These are phyloP conservation scores for Phlebiopsis flavidoalba DNA, from an alignment of 768 basidiomycete species.

Conservation along the genomic window DNA sequence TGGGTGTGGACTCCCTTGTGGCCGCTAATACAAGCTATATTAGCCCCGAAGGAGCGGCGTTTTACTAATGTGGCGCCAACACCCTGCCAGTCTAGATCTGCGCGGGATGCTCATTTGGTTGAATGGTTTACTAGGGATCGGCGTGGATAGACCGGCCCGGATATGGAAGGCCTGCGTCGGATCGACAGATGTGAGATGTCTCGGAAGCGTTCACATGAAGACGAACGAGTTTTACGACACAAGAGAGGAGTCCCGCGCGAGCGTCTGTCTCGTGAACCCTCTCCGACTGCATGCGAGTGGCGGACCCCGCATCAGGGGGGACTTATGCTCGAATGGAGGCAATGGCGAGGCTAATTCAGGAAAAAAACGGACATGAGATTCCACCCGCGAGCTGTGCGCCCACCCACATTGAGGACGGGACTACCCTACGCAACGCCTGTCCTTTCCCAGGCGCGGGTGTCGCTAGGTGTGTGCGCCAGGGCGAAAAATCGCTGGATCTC, in stretches of 20 bases:
- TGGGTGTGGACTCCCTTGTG: neutral
- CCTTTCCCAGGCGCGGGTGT: neutral
- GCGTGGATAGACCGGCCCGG: neutral
- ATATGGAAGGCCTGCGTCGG: neutral
- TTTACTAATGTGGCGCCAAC: neutral
- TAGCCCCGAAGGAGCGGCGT: neutral
- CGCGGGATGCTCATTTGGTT: neutral
- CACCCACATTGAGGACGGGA: no score
- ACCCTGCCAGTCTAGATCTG: neutral
- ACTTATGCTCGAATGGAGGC: neutral
- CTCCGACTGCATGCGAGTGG: neutral
- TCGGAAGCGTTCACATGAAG: neutral
- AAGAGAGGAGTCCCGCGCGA: neutral
- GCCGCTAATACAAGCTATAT: neutral
- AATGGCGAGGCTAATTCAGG: neutral
- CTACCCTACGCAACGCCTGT: neutral
- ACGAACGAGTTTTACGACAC: neutral
- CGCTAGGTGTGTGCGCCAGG: neutral
- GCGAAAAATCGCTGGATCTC: constrained; percentile 1
- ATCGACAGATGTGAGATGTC: neutral
- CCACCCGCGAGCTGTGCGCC: neutral
- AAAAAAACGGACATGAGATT: neutral
- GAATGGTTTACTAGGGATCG: neutral
- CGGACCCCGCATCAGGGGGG: neutral
- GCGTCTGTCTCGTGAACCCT: neutral